A percentile compares a stretch with the other conserved stretches of the same genome.
phyloP scores from a whole-genome alignment of 768 basidiomycete genomes.

The Pholiota microspora region DNA sequence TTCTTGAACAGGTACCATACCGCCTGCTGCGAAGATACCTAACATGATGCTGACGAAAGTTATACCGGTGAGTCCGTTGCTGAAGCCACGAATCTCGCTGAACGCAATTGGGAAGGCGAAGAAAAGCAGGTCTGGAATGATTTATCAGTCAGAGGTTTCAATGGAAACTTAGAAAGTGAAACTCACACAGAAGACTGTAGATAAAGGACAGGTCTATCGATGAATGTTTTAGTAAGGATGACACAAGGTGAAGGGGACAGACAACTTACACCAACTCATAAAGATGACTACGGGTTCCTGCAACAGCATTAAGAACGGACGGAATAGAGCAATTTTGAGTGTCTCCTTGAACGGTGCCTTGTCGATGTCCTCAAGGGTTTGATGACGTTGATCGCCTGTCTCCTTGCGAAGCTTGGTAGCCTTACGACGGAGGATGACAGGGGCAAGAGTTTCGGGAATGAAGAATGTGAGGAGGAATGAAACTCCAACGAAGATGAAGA shows the following conservation, averaged over 20 bases:
- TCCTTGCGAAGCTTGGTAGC: constrained; percentile 38
- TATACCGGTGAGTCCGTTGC: constrained; percentile 36
- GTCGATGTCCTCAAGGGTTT: constrained; percentile 39
- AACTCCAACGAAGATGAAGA: constrained; percentile 39
- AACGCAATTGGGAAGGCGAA: constrained; percentile 45
- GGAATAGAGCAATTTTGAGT: constrained; percentile 33
- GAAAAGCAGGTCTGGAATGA: constrained; percentile 33
- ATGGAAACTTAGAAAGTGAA: neutral
- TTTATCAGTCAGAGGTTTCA: neutral
- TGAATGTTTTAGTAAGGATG: neutral
- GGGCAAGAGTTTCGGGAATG: constrained; percentile 51
- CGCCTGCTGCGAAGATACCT: constrained; percentile 31
- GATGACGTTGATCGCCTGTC: constrained; percentile 32
- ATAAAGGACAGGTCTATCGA: constrained; percentile 39
- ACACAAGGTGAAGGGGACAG: constrained; percentile 11
- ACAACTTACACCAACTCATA: constrained; percentile 34
- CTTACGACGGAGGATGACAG: constrained; percentile 41
- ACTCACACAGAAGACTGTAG: constrained; percentile 37
- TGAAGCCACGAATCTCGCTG: constrained; percentile 36
- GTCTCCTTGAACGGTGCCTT: constrained; percentile 28
- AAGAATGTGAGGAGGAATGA: constrained; percentile 36
- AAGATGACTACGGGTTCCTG: constrained; percentile 44
- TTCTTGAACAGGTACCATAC: constrained; percentile 33
- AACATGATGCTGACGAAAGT: constrained; percentile 44
- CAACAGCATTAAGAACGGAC: constrained; percentile 41